Conservation (phyloP, 129 eudicot genomes). For the Helianthus tuberosus region DNA sequence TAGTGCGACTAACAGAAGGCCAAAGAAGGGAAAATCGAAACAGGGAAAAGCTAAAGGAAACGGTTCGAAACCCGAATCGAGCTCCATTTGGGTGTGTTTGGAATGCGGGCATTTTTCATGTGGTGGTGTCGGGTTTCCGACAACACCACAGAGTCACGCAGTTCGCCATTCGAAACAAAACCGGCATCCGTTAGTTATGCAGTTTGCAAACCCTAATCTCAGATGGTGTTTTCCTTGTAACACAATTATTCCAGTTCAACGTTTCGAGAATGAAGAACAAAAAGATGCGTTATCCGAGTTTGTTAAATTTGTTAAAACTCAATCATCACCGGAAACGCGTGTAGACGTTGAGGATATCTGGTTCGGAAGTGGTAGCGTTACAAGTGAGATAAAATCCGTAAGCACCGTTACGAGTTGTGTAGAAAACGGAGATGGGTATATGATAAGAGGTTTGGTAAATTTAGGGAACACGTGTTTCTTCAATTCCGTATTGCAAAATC, state of each 20-base stretch:
- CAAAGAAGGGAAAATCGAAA: conserved; percentile 60
- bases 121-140: conserved; percentile 86
- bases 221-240: conserved; percentile 90
- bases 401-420: conserved; percentile 11
- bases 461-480: conserved; percentile 95
- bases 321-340: conserved; percentile 41
- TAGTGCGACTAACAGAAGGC: conserved; percentile 43
- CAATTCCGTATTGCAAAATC: conserved; percentile 85
- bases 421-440: conserved; percentile 45
- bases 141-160: conserved; percentile 73
- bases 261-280: conserved; percentile 44
- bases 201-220: conserved; percentile 59
- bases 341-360: conserved; percentile 73
- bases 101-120: conserved; percentile 90
- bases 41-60: conserved; percentile 68
- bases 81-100: conserved; percentile 84
- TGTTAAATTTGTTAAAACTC: conserved; percentile 57
- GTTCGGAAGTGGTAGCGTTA: conserved; percentile 72
- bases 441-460: conserved; percentile 72
- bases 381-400: conserved; percentile 41
- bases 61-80: conserved; percentile 43
- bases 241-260: conserved; percentile 52
- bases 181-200: conserved; percentile 68
- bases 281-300: conserved; percentile 55
- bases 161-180: conserved; percentile 69